Evolutionary conservation across 768 basidiomycete genomes (phyloP).

Genomic region (Russula griseocarnosa): DNA sequence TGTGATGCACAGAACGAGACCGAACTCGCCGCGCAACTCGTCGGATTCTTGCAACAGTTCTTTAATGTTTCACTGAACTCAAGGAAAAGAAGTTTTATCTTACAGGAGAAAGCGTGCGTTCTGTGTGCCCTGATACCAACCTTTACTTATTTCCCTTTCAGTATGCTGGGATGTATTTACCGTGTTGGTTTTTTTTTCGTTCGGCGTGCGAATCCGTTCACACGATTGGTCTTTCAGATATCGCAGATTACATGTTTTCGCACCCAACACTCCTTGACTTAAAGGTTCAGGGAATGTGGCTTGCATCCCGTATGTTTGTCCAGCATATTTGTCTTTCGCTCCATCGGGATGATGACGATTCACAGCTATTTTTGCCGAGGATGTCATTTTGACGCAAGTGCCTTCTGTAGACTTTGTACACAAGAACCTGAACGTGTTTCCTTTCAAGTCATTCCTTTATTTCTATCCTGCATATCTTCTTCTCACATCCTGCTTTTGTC

Average conservation of each 20-base stretch:
- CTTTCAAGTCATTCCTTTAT: conserved; percentile 17
- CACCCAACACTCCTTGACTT: conserved; percentile 16
- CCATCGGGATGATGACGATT: not conserved
- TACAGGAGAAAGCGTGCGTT: conserved; percentile 27
- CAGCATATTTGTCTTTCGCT: not conserved
- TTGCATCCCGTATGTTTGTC: conserved; percentile 20
- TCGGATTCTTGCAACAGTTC: conserved; percentile 28
- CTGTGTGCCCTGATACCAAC: not conserved
- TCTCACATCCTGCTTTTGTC: conserved; percentile 2
- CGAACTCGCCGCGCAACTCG: conserved; percentile 22
- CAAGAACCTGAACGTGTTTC: conserved; percentile 17
- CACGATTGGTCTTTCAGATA: conserved; percentile 12
- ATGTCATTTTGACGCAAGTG: not conserved
- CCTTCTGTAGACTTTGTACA: conserved; percentile 20
- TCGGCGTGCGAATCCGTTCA: not conserved
- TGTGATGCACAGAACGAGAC: conserved; percentile 19
- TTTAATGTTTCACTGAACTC: conserved; percentile 24
- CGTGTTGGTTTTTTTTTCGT: conserved; percentile 16
- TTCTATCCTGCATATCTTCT: not conserved
- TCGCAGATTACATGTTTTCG: conserved; percentile 25
- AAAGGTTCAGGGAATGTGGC: conserved; percentile 24
- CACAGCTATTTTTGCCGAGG: not conserved
- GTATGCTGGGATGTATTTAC: conserved; percentile 25
- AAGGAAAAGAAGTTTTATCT: conserved; percentile 27
- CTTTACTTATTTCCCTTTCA: not conserved